Evolutionary conservation across 345 rosid species (phyloP).

Genomic region (Sisymbrium irio): DNA sequence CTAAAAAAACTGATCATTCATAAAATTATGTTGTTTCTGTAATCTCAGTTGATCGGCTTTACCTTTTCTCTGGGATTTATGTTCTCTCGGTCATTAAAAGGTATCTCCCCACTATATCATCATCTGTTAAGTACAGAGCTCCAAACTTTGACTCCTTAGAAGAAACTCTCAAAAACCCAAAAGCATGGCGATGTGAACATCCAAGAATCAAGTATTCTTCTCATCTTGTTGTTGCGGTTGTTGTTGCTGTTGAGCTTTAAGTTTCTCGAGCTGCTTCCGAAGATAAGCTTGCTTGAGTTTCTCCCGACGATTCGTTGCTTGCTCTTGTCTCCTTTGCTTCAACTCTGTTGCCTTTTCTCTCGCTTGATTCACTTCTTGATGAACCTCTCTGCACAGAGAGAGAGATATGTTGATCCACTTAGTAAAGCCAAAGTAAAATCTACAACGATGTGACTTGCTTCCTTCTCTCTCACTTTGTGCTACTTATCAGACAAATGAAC

Average conservation of each 20-base stretch:
- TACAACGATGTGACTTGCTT: neutral
- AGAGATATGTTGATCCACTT: neutral
- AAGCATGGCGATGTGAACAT: no score
- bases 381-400: slow-evolving; percentile 66
- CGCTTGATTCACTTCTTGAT: slow-evolving; percentile 82
- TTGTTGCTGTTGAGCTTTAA: slow-evolving; percentile 49
- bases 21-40: neutral
- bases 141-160: no score
- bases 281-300: slow-evolving; percentile 84
- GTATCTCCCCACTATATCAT: no score
- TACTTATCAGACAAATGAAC: neutral
- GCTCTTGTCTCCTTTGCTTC: slow-evolving; percentile 70
- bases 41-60: neutral
- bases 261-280: slow-evolving; percentile 75
- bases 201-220: slow-evolving; percentile 7
- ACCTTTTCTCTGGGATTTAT: neutral
- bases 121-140: no score
- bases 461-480: neutral
- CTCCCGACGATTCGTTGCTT: slow-evolving; percentile 70
- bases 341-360: slow-evolving; percentile 71
- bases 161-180: no score
- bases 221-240: slow-evolving; percentile 17
- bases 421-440: neutral
- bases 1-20: neutral
- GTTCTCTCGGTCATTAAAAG: neutral